Evolutionary conservation across 148 eudicot species (phyloP).

Genomic region (Dysphania ambrosioides): DNA sequence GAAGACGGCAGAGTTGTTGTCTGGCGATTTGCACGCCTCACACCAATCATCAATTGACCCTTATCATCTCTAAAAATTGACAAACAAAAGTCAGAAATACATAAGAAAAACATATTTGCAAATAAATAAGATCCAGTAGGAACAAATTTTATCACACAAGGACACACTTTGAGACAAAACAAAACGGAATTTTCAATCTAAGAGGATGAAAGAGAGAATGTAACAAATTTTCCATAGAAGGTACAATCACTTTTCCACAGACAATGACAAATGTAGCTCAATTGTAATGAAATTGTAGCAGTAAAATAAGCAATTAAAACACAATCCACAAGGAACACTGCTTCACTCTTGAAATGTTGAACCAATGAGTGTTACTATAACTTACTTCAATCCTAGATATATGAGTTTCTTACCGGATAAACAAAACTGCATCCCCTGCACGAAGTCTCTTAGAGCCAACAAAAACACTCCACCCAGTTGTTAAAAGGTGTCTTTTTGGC

Average conservation of each 20-base stretch:
- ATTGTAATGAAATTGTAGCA: background rate
- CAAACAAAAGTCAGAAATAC: background rate
- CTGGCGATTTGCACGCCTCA: constrained; percentile 90
- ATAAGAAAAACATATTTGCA: background rate
- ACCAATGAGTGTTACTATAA: background rate
- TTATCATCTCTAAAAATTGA: constrained; percentile 67
- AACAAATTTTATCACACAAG: background rate
- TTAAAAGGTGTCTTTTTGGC: constrained; percentile 92
- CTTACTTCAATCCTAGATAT: background rate
- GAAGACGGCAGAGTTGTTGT: constrained; percentile 89
- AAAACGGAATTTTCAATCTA: background rate
- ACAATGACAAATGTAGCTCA: background rate
- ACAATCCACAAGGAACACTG: background rate
- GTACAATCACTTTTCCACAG: background rate
- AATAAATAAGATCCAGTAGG: background rate
- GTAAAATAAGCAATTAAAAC: background rate
- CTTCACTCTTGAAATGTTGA: background rate
- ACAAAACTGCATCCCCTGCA: constrained; percentile 93
- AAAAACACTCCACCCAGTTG: constrained; percentile 99
- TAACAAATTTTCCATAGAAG: background rate
- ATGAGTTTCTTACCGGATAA: constrained; percentile 56
- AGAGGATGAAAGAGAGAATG: background rate
- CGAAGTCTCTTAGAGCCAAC: constrained; percentile 88
- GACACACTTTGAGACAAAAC: background rate
- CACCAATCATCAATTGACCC: constrained; percentile 79